Base-by-base conservation (phyloP, 306 rosid genomes). In the Casuarina cunninghamiana region DNA sequence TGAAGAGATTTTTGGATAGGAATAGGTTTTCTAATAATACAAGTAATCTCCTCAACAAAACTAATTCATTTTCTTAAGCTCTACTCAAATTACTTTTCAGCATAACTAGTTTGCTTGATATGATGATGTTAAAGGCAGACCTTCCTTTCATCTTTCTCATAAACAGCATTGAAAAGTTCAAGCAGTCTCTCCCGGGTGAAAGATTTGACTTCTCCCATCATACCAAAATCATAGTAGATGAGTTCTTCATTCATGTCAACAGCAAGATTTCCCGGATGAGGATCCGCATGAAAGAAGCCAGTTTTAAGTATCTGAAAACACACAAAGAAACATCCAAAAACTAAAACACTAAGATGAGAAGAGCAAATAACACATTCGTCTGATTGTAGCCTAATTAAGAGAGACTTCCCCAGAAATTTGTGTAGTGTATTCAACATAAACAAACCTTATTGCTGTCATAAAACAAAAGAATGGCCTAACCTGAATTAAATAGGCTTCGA, bases 241-340 rank as follows among this genome's bases (percentile, higher is more conserved):
- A 94, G 78, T 46, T 94, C 73, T 87, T 92, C 93, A 70, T 94
- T 94, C 71, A 83, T 84, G 74, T 94, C 98, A 6, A 94, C 75
- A 21, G 97, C 97, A 49, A 90, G 96, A 83, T 94, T 94, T 87
- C 97, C 97, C 61, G 97, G 98, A 86, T 92, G 97, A 73, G 98
- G 98, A 83, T 94, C 98, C 3, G 98, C 98, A 72, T 94, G 98
- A 78, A 94, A 94, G 90, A 94, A 94, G 57, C 98, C 98, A 0
- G 98, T 92, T 88, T 75, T 94, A 69, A 94, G 82, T 78, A 94
- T 90, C 98, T 94, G 91, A 26, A 84, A 67, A 60, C 77, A 68
- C 19, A 71, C 32, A 75, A 74, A 46, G 39, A 10, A 85, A 66
- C 74, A 78, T 38, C 16, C 13, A 63, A 77, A n/a, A 50, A 39